Evolutionary conservation across 306 rosid species (phyloP), one percentile per base, ranked within the genome.

Genomic region (Lithocarpus polystachyus): DNA sequence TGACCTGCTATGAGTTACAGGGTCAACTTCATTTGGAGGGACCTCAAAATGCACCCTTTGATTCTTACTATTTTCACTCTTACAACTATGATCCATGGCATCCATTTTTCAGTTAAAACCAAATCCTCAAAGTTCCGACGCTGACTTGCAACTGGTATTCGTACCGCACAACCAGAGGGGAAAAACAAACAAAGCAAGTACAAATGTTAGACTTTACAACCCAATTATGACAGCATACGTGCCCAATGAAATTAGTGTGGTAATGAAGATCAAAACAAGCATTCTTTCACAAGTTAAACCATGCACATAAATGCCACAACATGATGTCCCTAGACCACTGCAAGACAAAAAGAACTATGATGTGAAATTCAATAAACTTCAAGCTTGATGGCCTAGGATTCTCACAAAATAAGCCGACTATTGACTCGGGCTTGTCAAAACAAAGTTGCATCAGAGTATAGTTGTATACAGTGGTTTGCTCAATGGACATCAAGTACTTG

Each of bases 1-100:
- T 24, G 89, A 75, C n/a, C 51, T 72, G 6, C 33, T 17, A 55
- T 65, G 70, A 35, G 52, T 8, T 56, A 13, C 9, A 9, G 28
- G 65, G 23, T 51, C 40, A 29, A 22, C 82, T 23, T 79, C 80
- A 22, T 37, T 79, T 1, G 22, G 22, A 1, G 84, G 86, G 28
- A 81, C 70, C 26, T 89, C 81, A 71, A 86, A 83, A 75, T 83
- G 85, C 17, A 87, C 90, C 76, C 62, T 82, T 15, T 52, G 29
- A 73, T 79, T 79, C 61, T 80, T 83, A 4, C 81, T 80, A 74
- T 83, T 83, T 37, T 60, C 89, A 62, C 11, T 76, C 59, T 40
- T 73, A 35, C 68, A 59, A 56, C 55, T 89, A 72, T 80, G 71
- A 74, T 55, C 81, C 62, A 68, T n/a, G 29, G 29, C 53, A 72